Conservation (phyloP, 2,329 filamentous ascomycete species). For the Pyrenophora teres region DNA sequence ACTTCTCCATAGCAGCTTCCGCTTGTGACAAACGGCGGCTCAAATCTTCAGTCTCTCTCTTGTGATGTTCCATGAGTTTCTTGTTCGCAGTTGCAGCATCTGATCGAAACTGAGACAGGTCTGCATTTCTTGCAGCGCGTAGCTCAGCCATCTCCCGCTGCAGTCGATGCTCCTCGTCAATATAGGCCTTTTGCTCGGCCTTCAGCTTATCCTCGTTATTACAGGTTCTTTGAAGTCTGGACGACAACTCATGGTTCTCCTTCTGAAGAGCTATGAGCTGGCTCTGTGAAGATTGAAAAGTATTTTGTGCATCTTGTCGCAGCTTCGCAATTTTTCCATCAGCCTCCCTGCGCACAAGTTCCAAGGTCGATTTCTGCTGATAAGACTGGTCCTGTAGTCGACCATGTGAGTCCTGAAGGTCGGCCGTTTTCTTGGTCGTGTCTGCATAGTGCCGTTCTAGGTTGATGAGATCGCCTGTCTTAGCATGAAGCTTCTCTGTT, state of each 20-base stretch:
- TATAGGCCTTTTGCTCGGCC: conserved; percentile 8
- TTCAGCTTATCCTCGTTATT: conserved; percentile 12
- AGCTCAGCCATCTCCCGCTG: conserved; percentile 16
- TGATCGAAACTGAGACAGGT: conserved; percentile 8
- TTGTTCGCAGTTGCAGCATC: conserved; percentile 3
- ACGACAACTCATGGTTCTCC: conserved; percentile 17
- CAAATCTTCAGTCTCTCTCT: conserved; percentile 12
- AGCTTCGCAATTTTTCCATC: conserved; percentile 4
- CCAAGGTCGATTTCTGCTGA: conserved; percentile 13
- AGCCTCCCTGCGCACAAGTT: conserved; percentile 17
- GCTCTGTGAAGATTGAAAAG: conserved; percentile 11
- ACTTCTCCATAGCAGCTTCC: conserved; percentile 19
- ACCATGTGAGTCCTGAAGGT: conserved; percentile 11
- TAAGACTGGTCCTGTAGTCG: conserved; percentile 13
- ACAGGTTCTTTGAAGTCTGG: conserved; percentile 13
- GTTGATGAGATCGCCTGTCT: conserved; percentile 2
- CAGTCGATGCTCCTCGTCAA: conserved; percentile 15
- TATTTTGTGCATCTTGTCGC: conserved; percentile 9
- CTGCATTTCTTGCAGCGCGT: conserved; percentile 4
- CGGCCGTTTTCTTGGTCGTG: not conserved
- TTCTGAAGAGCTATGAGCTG: conserved; percentile 7
- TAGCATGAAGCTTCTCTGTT: conserved; percentile 6
- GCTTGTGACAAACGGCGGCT: conserved; percentile 12
- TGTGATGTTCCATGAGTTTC: conserved; percentile 3
- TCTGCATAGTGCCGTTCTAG: conserved; percentile 7